These are phyloP conservation scores for Niveomyces coronatus DNA, from an alignment of 2,329 filamentous ascomycete species.

Conservation along the genomic window DNA sequence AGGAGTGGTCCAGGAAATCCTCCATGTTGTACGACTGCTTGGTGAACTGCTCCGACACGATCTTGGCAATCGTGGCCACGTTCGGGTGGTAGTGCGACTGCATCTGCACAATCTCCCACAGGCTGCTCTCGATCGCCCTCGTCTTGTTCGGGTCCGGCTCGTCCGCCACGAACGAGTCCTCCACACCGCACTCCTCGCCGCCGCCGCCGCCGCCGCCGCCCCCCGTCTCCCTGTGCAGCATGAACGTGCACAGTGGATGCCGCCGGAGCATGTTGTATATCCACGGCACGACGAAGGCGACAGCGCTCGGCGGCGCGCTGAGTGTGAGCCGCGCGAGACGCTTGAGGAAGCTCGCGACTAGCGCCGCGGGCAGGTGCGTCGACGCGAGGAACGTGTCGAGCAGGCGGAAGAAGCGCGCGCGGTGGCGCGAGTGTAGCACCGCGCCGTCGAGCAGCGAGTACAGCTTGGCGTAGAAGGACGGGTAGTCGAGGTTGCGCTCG, in stretches of 20 bases:
- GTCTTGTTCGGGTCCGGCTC: constrained; percentile 81
- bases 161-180: constrained; percentile 66
- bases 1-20: constrained; percentile 93
- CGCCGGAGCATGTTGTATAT: constrained; percentile 88
- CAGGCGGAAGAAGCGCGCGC: constrained; percentile 85
- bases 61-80: constrained; percentile 85
- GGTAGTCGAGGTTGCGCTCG: constrained; percentile 91
- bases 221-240: constrained; percentile 72
- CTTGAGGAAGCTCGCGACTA: constrained; percentile 96
- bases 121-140: constrained; percentile 75
- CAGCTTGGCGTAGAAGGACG: constrained; percentile 84
- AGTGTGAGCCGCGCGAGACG: constrained; percentile 74
- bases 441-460: constrained; percentile 84
- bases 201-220: constrained; percentile 46
- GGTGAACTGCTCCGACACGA: constrained; percentile 93
- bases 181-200: constrained; percentile 45
- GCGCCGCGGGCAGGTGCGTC: constrained; percentile 78
- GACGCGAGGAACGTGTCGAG: constrained; percentile 85
- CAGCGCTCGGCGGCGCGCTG: constrained; percentile 79
- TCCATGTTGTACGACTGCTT: constrained; percentile 93
- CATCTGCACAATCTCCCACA: constrained; percentile 90
- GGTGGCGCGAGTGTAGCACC: constrained; percentile 86
- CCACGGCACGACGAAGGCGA: constrained; percentile 84
- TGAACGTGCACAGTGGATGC: constrained; percentile 87
- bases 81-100: constrained; percentile 96